Conservation (phyloP, 2,329 filamentous ascomycete genomes). For the Trichoderma afroharzianum region DNA sequence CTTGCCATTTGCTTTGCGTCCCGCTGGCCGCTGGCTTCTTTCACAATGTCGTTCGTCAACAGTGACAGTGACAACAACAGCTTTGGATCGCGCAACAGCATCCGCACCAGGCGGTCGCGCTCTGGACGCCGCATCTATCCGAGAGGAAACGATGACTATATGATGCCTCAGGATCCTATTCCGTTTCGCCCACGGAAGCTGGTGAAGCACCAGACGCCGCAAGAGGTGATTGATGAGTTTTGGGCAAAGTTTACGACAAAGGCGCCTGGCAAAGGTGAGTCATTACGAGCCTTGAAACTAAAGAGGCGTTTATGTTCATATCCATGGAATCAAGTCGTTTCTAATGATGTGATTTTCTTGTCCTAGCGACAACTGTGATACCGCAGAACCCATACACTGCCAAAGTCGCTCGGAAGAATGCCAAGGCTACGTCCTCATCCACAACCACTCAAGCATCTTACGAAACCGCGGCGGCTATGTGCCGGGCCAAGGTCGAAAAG, state of each 20-base stretch:
- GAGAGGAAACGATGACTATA: not conserved
- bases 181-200: not conserved
- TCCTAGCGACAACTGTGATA: conserved; percentile 62
- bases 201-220: conserved; percentile 55
- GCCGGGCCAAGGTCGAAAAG: conserved; percentile 60
- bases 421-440: conserved; percentile 48
- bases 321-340: not conserved
- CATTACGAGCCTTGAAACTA: not conserved
- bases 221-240: conserved; percentile 67
- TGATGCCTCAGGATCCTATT: not conserved
- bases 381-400: conserved; percentile 65
- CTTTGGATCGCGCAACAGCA: not conserved
- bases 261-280: conserved; percentile 62
- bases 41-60: conserved; percentile 4
- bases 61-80: conserved; percentile 10
- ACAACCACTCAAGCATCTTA: conserved; percentile 64
- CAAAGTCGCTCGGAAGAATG: conserved; percentile 54
- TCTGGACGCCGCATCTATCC: not conserved
- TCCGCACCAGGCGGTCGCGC: not conserved
- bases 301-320: not conserved
- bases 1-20: not conserved
- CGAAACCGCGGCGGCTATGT: conserved; percentile 66
- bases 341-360: not conserved
- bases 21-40: not conserved
- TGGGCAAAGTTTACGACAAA: conserved; percentile 70